Evolutionary conservation across 2,329 filamentous ascomycete species (phyloP).

Genomic region (Colletotrichum tabaci): DNA sequence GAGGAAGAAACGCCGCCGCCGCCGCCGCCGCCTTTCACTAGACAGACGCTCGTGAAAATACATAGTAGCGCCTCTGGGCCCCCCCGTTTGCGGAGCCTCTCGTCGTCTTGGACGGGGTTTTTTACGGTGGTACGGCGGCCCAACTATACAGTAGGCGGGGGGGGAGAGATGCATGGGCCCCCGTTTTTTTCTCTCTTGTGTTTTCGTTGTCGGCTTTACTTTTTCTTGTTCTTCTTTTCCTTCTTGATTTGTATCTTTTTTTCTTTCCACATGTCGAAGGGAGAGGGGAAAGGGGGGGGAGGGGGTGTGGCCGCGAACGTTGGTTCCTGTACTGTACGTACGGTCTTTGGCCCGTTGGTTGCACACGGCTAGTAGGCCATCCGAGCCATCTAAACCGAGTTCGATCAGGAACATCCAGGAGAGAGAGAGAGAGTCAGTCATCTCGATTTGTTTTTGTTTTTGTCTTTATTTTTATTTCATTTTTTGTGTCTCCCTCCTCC

Average conservation of each 20-base stretch:
- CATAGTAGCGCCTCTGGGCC: background rate
- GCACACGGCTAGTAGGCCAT: background rate
- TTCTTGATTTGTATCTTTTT: background rate
- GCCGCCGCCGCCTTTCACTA: no score
- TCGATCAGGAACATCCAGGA: background rate
- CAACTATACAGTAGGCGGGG: conserved; percentile 10
- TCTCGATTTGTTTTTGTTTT: no score
- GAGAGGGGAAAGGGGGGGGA: accelerated
- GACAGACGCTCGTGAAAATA: background rate
- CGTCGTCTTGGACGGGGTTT: conserved; percentile 23
- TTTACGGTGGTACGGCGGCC: conserved; percentile 37
- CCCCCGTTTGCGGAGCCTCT: conserved; percentile 36
- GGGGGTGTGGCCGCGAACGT: no score
- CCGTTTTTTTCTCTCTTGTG: background rate
- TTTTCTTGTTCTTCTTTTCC: background rate
- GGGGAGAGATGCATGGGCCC: background rate
- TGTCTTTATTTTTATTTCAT: no score
- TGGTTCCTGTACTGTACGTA: no score
- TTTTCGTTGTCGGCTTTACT: background rate
- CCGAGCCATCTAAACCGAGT: background rate
- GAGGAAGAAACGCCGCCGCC: no score
- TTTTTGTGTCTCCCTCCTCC: background rate
- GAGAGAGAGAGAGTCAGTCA: background rate
- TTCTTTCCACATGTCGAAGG: background rate
- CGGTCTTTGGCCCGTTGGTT: background rate